phyloP scores from a whole-genome alignment of 1,139 yeast genomes.

The Yamadazyma membranifaciens region DNA sequence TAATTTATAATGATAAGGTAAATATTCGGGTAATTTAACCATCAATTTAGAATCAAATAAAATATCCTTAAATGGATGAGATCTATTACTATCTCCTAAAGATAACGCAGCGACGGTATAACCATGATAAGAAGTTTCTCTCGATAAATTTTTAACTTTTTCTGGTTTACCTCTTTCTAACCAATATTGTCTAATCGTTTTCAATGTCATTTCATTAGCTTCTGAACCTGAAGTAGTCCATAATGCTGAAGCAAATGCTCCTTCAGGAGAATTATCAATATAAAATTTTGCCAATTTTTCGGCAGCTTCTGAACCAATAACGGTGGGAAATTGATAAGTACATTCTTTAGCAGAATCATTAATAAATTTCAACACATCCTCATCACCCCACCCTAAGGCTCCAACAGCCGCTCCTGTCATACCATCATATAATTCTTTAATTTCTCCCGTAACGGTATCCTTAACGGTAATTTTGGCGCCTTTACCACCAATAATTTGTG shows the following conservation, averaged over 20 bases:
- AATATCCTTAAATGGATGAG: constrained; percentile 41
- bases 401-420: constrained; percentile 69
- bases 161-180: constrained; percentile 48
- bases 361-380: constrained; percentile 48
- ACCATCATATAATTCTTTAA: constrained; percentile 46
- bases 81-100: constrained; percentile 43
- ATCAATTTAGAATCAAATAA: constrained; percentile 37
- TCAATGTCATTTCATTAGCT: constrained; percentile 58
- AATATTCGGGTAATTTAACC: constrained; percentile 46
- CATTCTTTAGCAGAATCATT: constrained; percentile 45
- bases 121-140: constrained; percentile 59
- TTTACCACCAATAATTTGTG: constrained; percentile 45
- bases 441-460: constrained; percentile 40
- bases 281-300: constrained; percentile 54
- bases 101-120: constrained; percentile 56
- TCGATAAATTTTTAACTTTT: constrained; percentile 50
- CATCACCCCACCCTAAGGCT: constrained; percentile 59
- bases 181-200: constrained; percentile 56
- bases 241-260: constrained; percentile 52
- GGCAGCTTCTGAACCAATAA: constrained; percentile 41
- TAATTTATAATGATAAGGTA: constrained; percentile 49
- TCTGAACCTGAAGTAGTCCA: constrained; percentile 65
- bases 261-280: constrained; percentile 52
- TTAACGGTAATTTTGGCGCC: constrained; percentile 49
- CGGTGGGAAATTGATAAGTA: constrained; percentile 47